A percentile compares a stretch with the other conserved stretches of the same genome.
Evolutionary conservation across 108 stramenopile genomes (phyloP).

Genomic region (Asterionellopsis glacialis): DNA sequence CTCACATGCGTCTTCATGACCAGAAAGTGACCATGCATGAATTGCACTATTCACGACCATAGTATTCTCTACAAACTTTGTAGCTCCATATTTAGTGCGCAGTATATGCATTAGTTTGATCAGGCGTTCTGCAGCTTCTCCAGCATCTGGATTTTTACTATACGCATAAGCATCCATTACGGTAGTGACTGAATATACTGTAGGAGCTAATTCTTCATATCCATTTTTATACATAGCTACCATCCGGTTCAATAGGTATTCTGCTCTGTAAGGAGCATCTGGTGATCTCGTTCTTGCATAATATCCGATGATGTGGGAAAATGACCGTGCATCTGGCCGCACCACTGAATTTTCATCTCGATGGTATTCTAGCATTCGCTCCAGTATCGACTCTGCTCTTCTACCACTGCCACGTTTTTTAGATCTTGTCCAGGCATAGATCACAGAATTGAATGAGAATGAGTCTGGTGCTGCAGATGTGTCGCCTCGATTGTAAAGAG

Average conservation of each 20-base stretch:
- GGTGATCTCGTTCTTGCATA: slow-evolving; percentile 29
- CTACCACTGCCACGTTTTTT: slow-evolving; percentile 40
- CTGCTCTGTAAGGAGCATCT: slow-evolving; percentile 38
- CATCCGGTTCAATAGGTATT: slow-evolving; percentile 42
- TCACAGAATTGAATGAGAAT: slow-evolving; percentile 22
- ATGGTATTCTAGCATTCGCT: slow-evolving; percentile 49
- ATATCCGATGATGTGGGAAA: slow-evolving; percentile 58
- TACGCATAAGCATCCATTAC: slow-evolving; percentile 50
- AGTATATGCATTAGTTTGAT: slow-evolving; percentile 42
- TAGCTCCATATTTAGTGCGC: slow-evolving; percentile 20
- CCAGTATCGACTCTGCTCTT: slow-evolving; percentile 54
- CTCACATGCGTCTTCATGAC: slow-evolving; percentile 39
- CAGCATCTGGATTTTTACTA: slow-evolving; percentile 51
- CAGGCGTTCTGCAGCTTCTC: slow-evolving; percentile 48
- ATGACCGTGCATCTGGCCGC: slow-evolving; percentile 56
- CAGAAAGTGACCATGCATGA: slow-evolving; percentile 52
- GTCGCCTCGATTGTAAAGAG: slow-evolving; percentile 22
- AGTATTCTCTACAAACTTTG: slow-evolving; percentile 44
- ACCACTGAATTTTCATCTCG: slow-evolving; percentile 52
- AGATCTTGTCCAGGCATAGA: slow-evolving; percentile 28
- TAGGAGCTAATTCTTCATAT: slow-evolving; percentile 23
- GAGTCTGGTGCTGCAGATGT: slow-evolving; percentile 20
- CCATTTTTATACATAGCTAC: slow-evolving; percentile 38
- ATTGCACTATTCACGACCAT: slow-evolving; percentile 47
- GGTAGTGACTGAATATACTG: slow-evolving; percentile 22